phyloP scores from a whole-genome alignment of 2,329 filamentous ascomycete species.

The Phialophora chinensis region DNA sequence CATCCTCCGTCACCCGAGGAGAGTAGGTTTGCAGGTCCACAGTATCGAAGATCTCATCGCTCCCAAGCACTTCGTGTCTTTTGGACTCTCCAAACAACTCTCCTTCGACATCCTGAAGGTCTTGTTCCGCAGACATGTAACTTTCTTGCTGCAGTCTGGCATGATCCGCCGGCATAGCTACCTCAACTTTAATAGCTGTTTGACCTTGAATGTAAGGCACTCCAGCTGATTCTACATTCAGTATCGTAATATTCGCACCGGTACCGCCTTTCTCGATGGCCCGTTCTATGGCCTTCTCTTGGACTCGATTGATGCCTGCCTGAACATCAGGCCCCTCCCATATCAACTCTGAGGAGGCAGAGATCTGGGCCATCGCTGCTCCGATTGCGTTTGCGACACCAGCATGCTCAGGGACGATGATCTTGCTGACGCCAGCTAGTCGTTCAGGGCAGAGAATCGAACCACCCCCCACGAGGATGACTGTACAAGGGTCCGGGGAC shows the following conservation, averaged over 20 bases:
- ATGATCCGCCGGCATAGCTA: conserved; percentile 35
- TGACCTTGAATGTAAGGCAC: conserved; percentile 42
- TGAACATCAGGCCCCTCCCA: conserved; percentile 41
- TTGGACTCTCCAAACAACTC: conserved; percentile 31
- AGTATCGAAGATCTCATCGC: conserved; percentile 33
- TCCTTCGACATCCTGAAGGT: conserved; percentile 27
- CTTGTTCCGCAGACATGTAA: conserved; percentile 7
- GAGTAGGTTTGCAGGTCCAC: conserved; percentile 47
- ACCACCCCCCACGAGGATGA: conserved; percentile 65
- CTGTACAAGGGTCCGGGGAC: conserved; percentile 55
- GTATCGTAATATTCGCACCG: conserved; percentile 39
- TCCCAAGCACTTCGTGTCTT: conserved; percentile 8
- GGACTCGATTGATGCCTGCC: conserved; percentile 33
- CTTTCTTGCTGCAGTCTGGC: conserved; percentile 17
- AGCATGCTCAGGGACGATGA: conserved; percentile 56
- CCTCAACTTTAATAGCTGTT: conserved; percentile 24
- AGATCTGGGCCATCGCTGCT: conserved; percentile 63
- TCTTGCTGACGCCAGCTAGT: conserved; percentile 56
- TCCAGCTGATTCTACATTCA: conserved; percentile 32
- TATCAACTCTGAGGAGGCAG: conserved; percentile 48
- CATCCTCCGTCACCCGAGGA: conserved; percentile 48
- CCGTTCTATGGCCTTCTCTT: conserved; percentile 33
- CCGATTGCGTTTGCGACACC: conserved; percentile 67
- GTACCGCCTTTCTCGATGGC: conserved; percentile 29
- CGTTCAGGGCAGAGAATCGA: conserved; percentile 58